phyloP scores from a whole-genome alignment of 1,284 basidiomycete genomes.

The Pseudozyma sp. region DNA sequence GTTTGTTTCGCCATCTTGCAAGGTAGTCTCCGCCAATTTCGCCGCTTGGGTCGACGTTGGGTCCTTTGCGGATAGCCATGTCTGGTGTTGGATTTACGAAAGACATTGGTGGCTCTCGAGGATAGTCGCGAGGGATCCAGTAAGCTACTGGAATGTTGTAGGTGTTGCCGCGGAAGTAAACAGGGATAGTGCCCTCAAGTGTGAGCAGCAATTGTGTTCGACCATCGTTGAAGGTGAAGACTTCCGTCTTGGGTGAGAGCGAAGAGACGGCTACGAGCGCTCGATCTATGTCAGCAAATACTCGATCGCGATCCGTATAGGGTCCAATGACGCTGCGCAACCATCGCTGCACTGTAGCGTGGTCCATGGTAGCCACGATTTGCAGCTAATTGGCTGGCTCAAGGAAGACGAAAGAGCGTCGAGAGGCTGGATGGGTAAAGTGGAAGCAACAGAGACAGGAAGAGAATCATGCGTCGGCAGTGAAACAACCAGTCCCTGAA shows the following conservation, averaged over 20 bases:
- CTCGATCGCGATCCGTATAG: constrained; percentile 76
- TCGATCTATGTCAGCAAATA: constrained; percentile 77
- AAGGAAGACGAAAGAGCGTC: background rate
- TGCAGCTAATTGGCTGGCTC: background rate
- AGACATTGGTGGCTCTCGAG: constrained; percentile 80
- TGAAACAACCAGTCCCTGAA: no score
- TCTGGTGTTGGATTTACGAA: constrained; percentile 94
- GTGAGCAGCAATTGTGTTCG: constrained; percentile 89
- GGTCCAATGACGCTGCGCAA: constrained; percentile 57
- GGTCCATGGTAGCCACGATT: constrained; percentile 53
- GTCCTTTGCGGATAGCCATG: constrained; percentile 86
- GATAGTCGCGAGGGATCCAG: constrained; percentile 74
- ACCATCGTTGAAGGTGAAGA: constrained; percentile 96
- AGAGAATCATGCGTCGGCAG: background rate
- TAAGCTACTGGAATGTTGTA: constrained; percentile 95
- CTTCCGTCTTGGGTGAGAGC: constrained; percentile 87
- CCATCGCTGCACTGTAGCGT: constrained; percentile 63
- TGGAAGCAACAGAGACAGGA: background rate
- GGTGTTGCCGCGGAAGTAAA: constrained; percentile 78
- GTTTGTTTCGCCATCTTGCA: constrained; percentile 82
- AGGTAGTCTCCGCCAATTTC: constrained; percentile 77
- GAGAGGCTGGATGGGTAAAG: background rate
- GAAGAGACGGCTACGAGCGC: constrained; percentile 76
- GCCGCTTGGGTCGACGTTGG: constrained; percentile 86
- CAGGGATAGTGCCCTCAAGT: constrained; percentile 89